Evolutionary conservation across 1,284 basidiomycete genomes (phyloP).

Genomic region (Marasmius oreades): DNA sequence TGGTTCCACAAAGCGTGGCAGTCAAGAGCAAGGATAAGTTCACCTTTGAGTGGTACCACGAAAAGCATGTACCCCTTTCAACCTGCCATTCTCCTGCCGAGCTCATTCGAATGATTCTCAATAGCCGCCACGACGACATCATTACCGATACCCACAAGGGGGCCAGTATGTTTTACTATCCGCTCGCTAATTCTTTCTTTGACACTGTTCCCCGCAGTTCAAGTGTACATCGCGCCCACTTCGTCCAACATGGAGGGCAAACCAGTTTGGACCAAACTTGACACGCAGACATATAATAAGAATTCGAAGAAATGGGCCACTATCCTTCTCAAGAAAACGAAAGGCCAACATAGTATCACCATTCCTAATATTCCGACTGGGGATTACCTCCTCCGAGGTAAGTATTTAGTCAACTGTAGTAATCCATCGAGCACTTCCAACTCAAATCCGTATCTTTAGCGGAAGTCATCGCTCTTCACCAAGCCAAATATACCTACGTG

Average conservation of each 20-base stretch:
- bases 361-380: conserved; percentile 31
- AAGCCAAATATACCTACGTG: conserved; percentile 25
- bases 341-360: conserved; percentile 29
- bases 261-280: conserved; percentile 30
- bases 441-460: conserved; percentile 18
- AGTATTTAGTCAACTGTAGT: conserved; percentile 1
- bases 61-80: conserved; percentile 17
- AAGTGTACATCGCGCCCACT: conserved; percentile 29
- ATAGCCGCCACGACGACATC: conserved; percentile 30
- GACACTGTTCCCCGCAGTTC: conserved; percentile 17
- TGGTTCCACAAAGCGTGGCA: conserved; percentile 22
- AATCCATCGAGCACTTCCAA: neutral
- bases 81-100: neutral
- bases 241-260: conserved; percentile 24
- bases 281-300: conserved; percentile 23
- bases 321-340: conserved; percentile 26
- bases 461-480: conserved; percentile 30
- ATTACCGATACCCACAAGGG: conserved; percentile 30
- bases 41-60: conserved; percentile 32
- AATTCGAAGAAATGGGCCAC: conserved; percentile 24
- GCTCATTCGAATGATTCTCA: neutral
- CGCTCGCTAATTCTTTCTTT: neutral
- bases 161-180: conserved; percentile 19
- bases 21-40: conserved; percentile 28
- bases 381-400: conserved; percentile 32